Evolutionary conservation across 2,329 filamentous ascomycete species (phyloP).

Genomic region (Trichoderma hamatum): DNA sequence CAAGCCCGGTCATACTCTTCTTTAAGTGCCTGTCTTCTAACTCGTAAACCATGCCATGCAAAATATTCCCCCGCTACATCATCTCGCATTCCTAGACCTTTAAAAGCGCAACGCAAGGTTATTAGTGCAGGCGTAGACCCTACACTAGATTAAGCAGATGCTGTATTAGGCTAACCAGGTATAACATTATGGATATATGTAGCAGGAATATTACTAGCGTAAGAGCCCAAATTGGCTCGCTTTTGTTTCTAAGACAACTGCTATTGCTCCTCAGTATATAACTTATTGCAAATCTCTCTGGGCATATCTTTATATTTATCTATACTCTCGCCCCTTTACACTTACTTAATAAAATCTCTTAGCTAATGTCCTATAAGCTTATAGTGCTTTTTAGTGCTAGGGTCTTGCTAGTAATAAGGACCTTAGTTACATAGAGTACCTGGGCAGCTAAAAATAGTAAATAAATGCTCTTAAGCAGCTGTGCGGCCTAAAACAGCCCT

Average conservation of each 20-base stretch:
- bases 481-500: neutral
- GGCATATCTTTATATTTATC: neutral
- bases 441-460: neutral
- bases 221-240: too few relatives aligned
- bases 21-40: too few relatives aligned
- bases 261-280: constrained; percentile 15
- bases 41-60: too few relatives aligned
- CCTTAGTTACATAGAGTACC: neutral
- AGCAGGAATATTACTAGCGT: too few relatives aligned
- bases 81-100: too few relatives aligned
- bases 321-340: neutral
- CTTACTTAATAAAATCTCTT: neutral
- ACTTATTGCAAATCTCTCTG: neutral
- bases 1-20: too few relatives aligned
- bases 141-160: too few relatives aligned
- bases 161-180: too few relatives aligned
- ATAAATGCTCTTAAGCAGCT: neutral
- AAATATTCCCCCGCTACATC: too few relatives aligned
- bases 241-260: neutral
- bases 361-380: constrained; percentile 5
- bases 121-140: too few relatives aligned
- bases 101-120: too few relatives aligned
- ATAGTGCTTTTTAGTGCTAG: neutral
- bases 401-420: constrained; percentile 6
- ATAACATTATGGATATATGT: too few relatives aligned